A percentile compares a stretch with the other conserved stretches of the same genome.
Conservation (phyloP, 1,139 yeast species). For the Yarrowia galli region DNA sequence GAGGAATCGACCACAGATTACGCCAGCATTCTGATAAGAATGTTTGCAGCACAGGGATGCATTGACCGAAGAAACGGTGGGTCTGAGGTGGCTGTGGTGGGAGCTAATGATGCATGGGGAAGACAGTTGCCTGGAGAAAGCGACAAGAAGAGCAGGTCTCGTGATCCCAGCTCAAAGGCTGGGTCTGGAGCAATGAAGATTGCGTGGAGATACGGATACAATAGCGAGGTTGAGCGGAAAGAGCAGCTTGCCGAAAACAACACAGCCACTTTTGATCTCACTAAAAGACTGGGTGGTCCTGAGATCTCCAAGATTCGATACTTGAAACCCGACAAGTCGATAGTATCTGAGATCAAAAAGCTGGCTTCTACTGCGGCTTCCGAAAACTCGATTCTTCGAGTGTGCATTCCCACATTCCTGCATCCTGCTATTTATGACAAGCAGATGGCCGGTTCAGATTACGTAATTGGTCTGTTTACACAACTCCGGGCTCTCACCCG, state of each 20-base stretch:
- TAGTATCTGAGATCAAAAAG: constrained; percentile 28
- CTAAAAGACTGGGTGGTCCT: constrained; percentile 68
- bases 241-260: constrained; percentile 40
- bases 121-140: constrained; percentile 81
- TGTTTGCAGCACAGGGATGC: constrained; percentile 82
- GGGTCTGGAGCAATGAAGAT: constrained; percentile 57
- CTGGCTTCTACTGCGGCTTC: constrained; percentile 41
- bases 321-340: constrained; percentile 34
- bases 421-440: constrained; percentile 81
- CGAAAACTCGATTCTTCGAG: constrained; percentile 58
- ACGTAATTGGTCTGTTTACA: constrained; percentile 68
- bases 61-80: constrained; percentile 59
- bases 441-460: constrained; percentile 56
- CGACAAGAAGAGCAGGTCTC: constrained; percentile 73
- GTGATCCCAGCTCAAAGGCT: constrained; percentile 51
- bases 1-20: constrained; percentile 93
- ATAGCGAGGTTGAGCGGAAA: constrained; percentile 28
- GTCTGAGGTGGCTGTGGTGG: constrained; percentile 64
- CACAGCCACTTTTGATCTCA: constrained; percentile 60
- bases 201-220: constrained; percentile 59
- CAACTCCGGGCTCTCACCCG: constrained; percentile 64
- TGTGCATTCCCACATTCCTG: constrained; percentile 76
- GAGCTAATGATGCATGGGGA: constrained; percentile 67
- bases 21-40: constrained; percentile 71
- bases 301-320: constrained; percentile 61